Evolutionary conservation across 345 rosid species (phyloP).

Genomic region (Adansonia digitata): DNA sequence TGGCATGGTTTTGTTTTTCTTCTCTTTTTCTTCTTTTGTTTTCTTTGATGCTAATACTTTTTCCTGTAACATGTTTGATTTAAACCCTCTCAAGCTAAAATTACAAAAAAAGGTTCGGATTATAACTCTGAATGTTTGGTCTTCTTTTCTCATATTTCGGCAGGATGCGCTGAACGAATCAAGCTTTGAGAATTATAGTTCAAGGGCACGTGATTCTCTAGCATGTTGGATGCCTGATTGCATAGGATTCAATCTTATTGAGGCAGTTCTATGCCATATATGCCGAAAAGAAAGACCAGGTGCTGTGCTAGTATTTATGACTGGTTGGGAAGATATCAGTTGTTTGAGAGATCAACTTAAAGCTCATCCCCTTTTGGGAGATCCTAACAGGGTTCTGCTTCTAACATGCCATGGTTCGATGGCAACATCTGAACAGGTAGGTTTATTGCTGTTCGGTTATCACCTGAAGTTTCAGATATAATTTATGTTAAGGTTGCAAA

Average conservation of each 20-base stretch:
- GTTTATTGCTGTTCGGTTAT: not conserved
- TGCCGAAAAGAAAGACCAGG: conserved; percentile 94
- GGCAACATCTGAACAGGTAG: conserved; percentile 96
- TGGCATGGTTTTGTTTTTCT: not conserved
- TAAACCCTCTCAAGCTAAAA: not conserved
- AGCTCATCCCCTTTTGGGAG: conserved; percentile 96
- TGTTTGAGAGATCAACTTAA: conserved; percentile 86
- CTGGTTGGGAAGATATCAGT: conserved; percentile 99
- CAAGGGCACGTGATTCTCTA: conserved; percentile 82
- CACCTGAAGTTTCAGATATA: not conserved
- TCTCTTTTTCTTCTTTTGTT: not conserved
- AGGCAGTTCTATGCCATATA: conserved; percentile 91
- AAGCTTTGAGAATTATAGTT: conserved; percentile 74
- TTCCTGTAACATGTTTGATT: not conserved
- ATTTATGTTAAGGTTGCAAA: not conserved
- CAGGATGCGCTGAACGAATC: conserved; percentile 95
- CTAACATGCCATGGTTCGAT: conserved; percentile 95
- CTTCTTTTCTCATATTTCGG: conserved; percentile 10
- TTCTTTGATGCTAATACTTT: not conserved
- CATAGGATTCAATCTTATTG: conserved; percentile 93
- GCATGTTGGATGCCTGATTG: conserved; percentile 91
- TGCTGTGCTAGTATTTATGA: conserved; percentile 92
- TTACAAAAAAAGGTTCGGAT: not conserved
- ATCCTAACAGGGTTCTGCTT: conserved; percentile 90
- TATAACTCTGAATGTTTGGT: not conserved